phyloP scores from a whole-genome alignment of 768 basidiomycete species.

The Mycena alexandri region DNA sequence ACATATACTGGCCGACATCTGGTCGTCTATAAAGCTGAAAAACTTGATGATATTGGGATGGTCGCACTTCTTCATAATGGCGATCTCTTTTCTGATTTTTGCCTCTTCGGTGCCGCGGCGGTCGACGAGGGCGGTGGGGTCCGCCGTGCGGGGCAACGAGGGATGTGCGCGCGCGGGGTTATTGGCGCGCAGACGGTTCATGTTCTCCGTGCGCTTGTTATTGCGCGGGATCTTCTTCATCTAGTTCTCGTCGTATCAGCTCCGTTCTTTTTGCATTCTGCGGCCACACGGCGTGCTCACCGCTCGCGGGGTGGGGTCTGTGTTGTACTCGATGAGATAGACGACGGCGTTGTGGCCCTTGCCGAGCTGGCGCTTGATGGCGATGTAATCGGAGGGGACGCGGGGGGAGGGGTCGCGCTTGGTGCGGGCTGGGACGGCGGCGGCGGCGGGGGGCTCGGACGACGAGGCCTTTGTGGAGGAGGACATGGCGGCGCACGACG shows the following conservation, averaged over 20 bases:
- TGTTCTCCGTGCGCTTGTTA: slow-evolving; percentile 36
- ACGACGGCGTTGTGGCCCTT: slow-evolving; percentile 34
- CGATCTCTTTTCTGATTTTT: slow-evolving; percentile 94
- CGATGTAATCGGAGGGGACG: slow-evolving; percentile 10
- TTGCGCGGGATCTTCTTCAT: slow-evolving; percentile 38
- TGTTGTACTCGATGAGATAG: slow-evolving; percentile 35
- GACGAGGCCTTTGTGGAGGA: slow-evolving; percentile 15
- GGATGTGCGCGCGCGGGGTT: slow-evolving; percentile 27
- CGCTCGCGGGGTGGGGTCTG: slow-evolving; percentile 23
- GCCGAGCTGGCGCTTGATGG: slow-evolving; percentile 28
- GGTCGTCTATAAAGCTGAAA: slow-evolving; percentile 95
- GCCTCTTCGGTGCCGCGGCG: slow-evolving; percentile 79
- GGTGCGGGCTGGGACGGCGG: background rate
- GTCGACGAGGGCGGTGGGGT: slow-evolving; percentile 68
- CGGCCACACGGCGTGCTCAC: slow-evolving; percentile 23
- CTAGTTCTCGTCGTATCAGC: background rate
- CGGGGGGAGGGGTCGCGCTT: background rate
- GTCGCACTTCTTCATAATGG: slow-evolving; percentile 97
- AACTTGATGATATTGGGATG: slow-evolving; percentile 92
- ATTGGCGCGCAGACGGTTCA: slow-evolving; percentile 36
- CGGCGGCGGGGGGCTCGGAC: background rate
- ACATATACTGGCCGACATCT: slow-evolving; percentile 88
- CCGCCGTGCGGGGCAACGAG: slow-evolving; percentile 20
- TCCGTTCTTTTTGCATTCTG: background rate
- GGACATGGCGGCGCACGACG: slow-evolving; percentile 1